Base-by-base conservation (phyloP, 768 basidiomycete genomes). In the Suillus subluteus region DNA sequence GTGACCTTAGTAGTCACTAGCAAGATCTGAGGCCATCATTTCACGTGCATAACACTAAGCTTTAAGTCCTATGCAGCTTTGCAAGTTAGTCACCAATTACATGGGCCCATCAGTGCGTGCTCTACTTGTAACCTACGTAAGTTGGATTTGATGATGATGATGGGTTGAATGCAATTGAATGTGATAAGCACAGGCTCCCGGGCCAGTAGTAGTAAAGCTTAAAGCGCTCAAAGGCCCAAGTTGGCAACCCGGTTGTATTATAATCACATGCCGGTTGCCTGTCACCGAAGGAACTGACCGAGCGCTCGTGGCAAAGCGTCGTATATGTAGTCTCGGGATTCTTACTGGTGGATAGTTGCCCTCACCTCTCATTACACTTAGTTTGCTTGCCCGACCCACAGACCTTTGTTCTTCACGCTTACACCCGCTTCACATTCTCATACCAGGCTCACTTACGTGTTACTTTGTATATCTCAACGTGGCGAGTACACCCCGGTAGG, bases 181-280 rank as follows among this genome's bases (percentile, higher is more conserved):
- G n/a, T n/a, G n/a, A n/a, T n/a, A n/a, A n/a, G n/a, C n/a, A n/a
- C n/a, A n/a, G n/a, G n/a, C n/a, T n/a, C n/a, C n/a, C n/a, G n/a
- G n/a, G n/a, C n/a, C n/a, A n/a, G n/a, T 37, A 37, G 37, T 37
- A 11, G 37, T 6, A 9, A 37, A 37, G 35, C 35, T 37, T 37
- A 37, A 11, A 37, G 37, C 37, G 37, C 37, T 37, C 2, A 41
- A 41, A 41, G 40, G 40, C 13, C 40, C 40, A 13, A 13, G 40
- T 13, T 41, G 37, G 37, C 13, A 15, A 58, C 6, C 37, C 58
- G 58, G 58, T 16, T 59, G 40, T 41, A 18, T 26, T 12, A 26
- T 5, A 59, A 59, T 59, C 58, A 59, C 58, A 59, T 58, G 58
- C 32, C 32, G 16, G 54, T 32, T 32, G 21, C 54, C 30, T 9